A percentile compares a stretch with the other conserved stretches of the same genome.
phyloP scores from a whole-genome alignment of 768 basidiomycete genomes.

The Tricholomella constricta region DNA sequence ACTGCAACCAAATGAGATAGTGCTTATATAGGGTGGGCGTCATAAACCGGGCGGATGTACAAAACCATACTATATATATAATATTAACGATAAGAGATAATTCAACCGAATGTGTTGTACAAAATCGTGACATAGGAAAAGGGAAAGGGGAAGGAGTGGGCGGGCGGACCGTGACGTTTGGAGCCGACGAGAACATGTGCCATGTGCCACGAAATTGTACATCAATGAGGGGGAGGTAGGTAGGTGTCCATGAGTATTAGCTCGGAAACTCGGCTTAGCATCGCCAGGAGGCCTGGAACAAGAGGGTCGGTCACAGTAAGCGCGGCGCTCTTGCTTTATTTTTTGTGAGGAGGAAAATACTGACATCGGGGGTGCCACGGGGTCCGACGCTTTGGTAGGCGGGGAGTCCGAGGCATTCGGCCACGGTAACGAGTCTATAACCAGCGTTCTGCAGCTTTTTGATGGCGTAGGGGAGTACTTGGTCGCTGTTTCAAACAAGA shows the following conservation, averaged over 20 bases:
- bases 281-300: conserved; percentile 29
- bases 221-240: too few relatives aligned
- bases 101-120: neutral
- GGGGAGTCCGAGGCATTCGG: conserved; percentile 39
- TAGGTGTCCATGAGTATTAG: too few relatives aligned
- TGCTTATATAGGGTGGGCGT: too few relatives aligned
- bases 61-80: too few relatives aligned
- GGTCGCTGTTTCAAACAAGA: conserved; percentile 27
- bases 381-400: conserved; percentile 35
- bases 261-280: conserved; percentile 15
- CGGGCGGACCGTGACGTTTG: too few relatives aligned
- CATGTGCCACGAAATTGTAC: neutral
- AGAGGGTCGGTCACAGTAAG: neutral
- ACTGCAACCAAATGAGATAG: too few relatives aligned
- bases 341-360: neutral
- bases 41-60: too few relatives aligned
- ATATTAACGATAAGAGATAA: neutral
- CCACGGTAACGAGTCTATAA: conserved; percentile 41
- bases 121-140: too few relatives aligned
- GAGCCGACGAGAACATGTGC: too few relatives aligned
- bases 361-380: conserved; percentile 33
- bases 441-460: conserved; percentile 35
- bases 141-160: neutral
- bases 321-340: neutral
- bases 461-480: conserved; percentile 41